These are phyloP conservation scores for Suhomyces sp. DNA, from an alignment of 805 yeast genomes.

Conservation along the genomic window DNA sequence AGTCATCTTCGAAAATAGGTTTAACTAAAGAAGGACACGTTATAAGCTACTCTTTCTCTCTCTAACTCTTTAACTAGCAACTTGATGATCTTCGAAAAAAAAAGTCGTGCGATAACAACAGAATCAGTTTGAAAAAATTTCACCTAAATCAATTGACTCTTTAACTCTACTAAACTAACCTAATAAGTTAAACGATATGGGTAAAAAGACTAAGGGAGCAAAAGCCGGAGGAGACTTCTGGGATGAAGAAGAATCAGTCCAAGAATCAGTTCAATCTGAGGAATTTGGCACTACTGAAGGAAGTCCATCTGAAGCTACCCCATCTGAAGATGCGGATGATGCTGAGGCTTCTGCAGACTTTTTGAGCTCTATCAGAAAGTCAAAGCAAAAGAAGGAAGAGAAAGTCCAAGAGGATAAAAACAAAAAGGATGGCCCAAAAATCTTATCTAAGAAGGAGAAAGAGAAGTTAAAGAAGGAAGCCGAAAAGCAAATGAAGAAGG, in stretches of 20 bases:
- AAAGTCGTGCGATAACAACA: slow-evolving; percentile 14
- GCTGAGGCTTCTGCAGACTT: slow-evolving; percentile 46
- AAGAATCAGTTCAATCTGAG: slow-evolving; percentile 36
- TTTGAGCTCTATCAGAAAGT: slow-evolving; percentile 76
- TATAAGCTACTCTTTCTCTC: not conserved
- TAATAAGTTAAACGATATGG: slow-evolving; percentile 34
- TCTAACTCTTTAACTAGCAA: not conserved
- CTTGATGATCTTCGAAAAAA: slow-evolving; percentile 7
- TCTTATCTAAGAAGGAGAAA: slow-evolving; percentile 89
- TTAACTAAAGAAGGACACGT: not conserved
- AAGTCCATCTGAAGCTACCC: slow-evolving; percentile 21
- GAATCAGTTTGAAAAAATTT: slow-evolving; percentile 15
- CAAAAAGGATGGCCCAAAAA: slow-evolving; percentile 58
- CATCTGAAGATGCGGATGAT: slow-evolving; percentile 40
- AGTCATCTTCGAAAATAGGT: slow-evolving; percentile 28
- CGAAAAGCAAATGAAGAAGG: slow-evolving; percentile 88
- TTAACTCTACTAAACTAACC: not conserved
- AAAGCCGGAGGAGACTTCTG: slow-evolving; percentile 70
- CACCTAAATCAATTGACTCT: slow-evolving; percentile 3
- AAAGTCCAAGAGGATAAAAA: slow-evolving; percentile 59
- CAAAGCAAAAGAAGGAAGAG: slow-evolving; percentile 73
- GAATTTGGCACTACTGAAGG: slow-evolving; percentile 31
- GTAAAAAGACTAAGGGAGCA: slow-evolving; percentile 58
- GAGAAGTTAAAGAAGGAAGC: slow-evolving; percentile 93
- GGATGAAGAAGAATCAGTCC: slow-evolving; percentile 68